Conservation (phyloP, 352 stramenopile genomes). For the Globisporangium paroecandrum region DNA sequence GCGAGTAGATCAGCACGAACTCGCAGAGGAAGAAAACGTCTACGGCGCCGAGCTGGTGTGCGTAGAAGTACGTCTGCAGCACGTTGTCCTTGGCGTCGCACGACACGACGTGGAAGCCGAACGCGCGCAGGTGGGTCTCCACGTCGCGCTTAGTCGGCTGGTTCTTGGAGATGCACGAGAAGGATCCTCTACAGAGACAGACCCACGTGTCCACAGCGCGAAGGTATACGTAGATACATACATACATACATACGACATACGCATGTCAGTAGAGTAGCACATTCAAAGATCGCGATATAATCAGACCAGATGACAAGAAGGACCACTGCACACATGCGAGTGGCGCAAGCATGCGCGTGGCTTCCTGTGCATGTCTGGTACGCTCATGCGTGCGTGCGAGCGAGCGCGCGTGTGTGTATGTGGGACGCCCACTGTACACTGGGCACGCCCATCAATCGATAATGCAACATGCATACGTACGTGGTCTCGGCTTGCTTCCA, state of each 20-base stretch:
- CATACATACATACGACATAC: not conserved
- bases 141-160: constrained; percentile 42
- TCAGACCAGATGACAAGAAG: constrained; percentile 5
- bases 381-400: not conserved
- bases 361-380: not conserved
- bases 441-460: not conserved
- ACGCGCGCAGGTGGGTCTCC: constrained; percentile 34
- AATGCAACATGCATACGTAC: constrained; percentile 27
- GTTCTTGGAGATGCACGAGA: constrained; percentile 68
- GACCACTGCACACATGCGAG: not conserved
- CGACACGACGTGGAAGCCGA: constrained; percentile 59
- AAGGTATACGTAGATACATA: not conserved
- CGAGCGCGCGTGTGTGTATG: not conserved
- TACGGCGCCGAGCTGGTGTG: constrained; percentile 35
- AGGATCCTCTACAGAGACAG: constrained; percentile 45
- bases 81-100: constrained; percentile 51
- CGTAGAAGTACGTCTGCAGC: constrained; percentile 74
- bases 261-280: constrained; percentile 18
- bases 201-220: not conserved
- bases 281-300: constrained; percentile 6
- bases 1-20: constrained; percentile 69
- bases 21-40: constrained; percentile 63
- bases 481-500: constrained; percentile 69
- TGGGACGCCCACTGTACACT: not conserved
- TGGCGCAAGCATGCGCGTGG: not conserved